Conservation (phyloP, 345 rosid genomes). For the Zanthoxylum bungeanum region DNA sequence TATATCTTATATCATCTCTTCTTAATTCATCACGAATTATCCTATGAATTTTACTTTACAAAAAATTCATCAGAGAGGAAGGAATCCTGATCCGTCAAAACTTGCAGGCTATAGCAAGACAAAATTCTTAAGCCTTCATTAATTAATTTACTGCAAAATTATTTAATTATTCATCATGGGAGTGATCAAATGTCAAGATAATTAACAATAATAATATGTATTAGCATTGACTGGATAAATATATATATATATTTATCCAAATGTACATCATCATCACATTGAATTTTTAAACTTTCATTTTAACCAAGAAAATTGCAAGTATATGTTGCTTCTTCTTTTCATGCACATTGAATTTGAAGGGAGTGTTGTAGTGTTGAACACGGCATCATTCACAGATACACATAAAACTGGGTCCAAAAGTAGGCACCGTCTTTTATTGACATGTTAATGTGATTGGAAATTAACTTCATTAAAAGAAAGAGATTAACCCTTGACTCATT, state of each 20-base stretch:
- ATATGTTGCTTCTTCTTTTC: constrained; percentile 3
- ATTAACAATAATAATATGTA: too few relatives aligned
- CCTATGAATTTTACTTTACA: too few relatives aligned
- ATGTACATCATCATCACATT: background rate
- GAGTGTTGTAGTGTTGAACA: constrained; percentile 26
- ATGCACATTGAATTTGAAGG: constrained; percentile 23
- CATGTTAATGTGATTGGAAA: constrained; percentile 10
- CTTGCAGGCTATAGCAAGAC: too few relatives aligned
- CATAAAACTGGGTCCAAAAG: constrained; percentile 37
- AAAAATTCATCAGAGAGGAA: too few relatives aligned
- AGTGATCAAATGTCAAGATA: too few relatives aligned
- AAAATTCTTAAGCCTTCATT: too few relatives aligned
- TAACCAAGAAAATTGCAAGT: background rate
- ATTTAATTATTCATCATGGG: too few relatives aligned
- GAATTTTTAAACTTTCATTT: background rate
- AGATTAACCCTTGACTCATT: background rate
- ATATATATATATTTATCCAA: background rate
- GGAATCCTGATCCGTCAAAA: too few relatives aligned
- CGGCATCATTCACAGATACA: constrained; percentile 19
- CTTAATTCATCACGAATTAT: too few relatives aligned
- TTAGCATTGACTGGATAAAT: too few relatives aligned
- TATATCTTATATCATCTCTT: too few relatives aligned
- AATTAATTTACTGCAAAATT: too few relatives aligned
- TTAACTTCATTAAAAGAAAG: background rate
- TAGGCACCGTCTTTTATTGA: constrained; percentile 51